Evolutionary conservation across 2,329 filamentous ascomycete genomes (phyloP), one percentile per base, ranked within the genome.

Genomic region (Calonectria hongkongensis): DNA sequence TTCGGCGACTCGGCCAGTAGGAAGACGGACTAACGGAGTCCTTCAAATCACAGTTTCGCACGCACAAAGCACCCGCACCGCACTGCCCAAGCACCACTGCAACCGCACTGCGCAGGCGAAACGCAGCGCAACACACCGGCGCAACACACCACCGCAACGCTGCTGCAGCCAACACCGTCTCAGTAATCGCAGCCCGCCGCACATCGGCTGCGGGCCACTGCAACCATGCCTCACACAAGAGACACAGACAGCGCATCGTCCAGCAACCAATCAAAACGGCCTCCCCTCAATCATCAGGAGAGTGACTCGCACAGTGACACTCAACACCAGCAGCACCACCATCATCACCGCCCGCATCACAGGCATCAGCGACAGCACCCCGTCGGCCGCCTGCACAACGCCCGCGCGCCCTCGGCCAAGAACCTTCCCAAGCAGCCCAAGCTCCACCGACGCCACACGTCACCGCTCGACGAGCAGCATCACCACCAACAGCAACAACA

Each of bases 251-350:
- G 86, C 83, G 83, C 85, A 83, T 84, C 86, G 77, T 82, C 84
- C 76, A 82, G 83, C 81, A 83, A 84, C 88, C 88, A 90, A 90
- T 90, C 88, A 90, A 90, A 89, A 84, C 86, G 87, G 30, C 85
- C 87, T 79, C 76, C 83, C 68, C 81, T 83, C 80, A 80, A 75
- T 77, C 82, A 82, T 71, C 82, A 81, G 77, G 81, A 84, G 73
- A 83, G 82, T 79, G 81, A 83, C 75, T 76, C 82, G 36, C 79
- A 84, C 65, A 83, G 80, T 77, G 82, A 81, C 43, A 64, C 67
- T 62, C 81, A 78, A 66, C 79, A 82, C 39, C 80, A 80, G 73
- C 81, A 75, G 13, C 69, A 64, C 51, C 75, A 60, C 33, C 54
- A 83, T 73, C 72, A 79, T 47, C 82, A 82, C 62, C 79, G 79